Conservation (phyloP, 1,284 basidiomycete species). For the Lignosus rhinocerotis region DNA sequence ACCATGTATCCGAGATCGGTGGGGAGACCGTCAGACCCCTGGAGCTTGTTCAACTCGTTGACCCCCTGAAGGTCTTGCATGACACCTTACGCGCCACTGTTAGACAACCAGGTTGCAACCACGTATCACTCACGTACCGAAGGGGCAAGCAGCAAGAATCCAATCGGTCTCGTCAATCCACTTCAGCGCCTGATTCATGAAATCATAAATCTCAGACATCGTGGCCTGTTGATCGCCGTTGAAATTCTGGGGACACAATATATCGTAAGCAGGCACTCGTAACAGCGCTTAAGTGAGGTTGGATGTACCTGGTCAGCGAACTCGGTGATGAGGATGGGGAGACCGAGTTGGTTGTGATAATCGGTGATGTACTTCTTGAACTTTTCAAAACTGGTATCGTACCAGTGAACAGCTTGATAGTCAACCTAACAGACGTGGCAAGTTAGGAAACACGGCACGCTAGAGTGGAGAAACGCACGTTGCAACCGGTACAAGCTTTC, state of each 20-base stretch:
- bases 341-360: conserved; percentile 43
- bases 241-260: conserved; percentile 51
- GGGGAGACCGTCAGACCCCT: conserved; percentile 43
- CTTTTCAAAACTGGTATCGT: conserved; percentile 50
- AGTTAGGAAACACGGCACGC: conserved; percentile 25
- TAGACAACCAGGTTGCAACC: not conserved
- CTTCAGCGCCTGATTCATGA: conserved; percentile 54
- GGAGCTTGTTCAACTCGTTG: conserved; percentile 60
- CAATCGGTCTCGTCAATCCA: conserved; percentile 60
- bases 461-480: conserved; percentile 41
- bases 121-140: conserved; percentile 50
- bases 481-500: conserved; percentile 49
- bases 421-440: conserved; percentile 44
- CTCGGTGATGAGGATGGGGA: conserved; percentile 67
- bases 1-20: conserved; percentile 48
- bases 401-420: conserved; percentile 57
- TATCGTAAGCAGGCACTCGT: not conserved
- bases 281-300: not conserved
- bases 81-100: conserved; percentile 43
- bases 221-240: conserved; percentile 56
- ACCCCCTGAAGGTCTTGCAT: conserved; percentile 73
- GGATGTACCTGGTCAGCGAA: conserved; percentile 59
- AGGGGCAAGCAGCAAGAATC: conserved; percentile 65
- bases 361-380: conserved; percentile 53
- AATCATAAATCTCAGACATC: conserved; percentile 48